Evolutionary conservation across 768 basidiomycete species (phyloP).

Genomic region (Agrocybe praecox): DNA sequence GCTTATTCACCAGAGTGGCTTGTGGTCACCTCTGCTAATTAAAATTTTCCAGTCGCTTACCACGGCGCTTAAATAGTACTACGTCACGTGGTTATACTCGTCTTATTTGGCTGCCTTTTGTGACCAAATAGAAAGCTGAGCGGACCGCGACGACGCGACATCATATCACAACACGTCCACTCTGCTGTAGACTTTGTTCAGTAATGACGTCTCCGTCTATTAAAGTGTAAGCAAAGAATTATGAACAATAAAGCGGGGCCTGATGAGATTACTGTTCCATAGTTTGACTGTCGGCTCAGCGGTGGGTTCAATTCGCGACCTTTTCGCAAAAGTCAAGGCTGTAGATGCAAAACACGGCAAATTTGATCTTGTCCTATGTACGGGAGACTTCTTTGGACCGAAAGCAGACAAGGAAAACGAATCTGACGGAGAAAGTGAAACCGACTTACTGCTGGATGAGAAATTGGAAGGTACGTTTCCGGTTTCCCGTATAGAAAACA

Average conservation of each 20-base stretch:
- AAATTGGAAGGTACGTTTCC: conserved; percentile 57
- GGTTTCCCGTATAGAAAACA: conserved; percentile 4
- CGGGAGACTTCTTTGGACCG: conserved; percentile 85
- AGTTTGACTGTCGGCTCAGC: conserved; percentile 83
- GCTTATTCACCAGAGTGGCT: too few species aligned
- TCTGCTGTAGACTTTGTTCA: not conserved
- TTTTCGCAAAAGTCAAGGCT: conserved; percentile 78
- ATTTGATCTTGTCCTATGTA: conserved; percentile 82
- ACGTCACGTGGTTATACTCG: too few species aligned
- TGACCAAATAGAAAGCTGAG: too few species aligned
- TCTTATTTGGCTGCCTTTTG: too few species aligned
- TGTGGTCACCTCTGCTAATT: too few species aligned
- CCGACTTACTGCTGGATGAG: conserved; percentile 65
- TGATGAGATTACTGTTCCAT: not conserved
- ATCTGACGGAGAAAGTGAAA: conserved; percentile 26
- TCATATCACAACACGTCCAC: too few species aligned
- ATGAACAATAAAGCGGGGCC: not conserved
- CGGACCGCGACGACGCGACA: too few species aligned
- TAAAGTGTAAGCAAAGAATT: conserved; percentile 32
- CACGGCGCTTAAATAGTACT: too few species aligned
- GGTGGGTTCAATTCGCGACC: conserved; percentile 68
- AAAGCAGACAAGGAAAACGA: conserved; percentile 34
- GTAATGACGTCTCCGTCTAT: conserved; percentile 27
- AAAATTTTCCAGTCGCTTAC: too few species aligned
- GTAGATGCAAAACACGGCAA: conserved; percentile 93